Conservation (phyloP, 257 asterid species). For the Henckelia pumila region DNA sequence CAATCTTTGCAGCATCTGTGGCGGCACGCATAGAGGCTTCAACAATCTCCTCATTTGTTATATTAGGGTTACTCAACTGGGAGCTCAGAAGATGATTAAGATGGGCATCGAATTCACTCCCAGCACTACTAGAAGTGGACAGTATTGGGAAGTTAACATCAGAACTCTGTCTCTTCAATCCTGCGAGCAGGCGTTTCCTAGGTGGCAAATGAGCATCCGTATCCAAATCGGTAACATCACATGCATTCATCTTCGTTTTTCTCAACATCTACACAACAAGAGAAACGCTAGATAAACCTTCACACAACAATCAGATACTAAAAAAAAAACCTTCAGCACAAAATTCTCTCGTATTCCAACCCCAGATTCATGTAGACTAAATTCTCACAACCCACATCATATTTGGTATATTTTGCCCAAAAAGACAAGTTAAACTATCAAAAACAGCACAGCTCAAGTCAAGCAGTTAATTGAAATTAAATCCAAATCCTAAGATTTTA, state of each 20-base stretch:
- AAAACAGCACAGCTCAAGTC: constrained; percentile 21
- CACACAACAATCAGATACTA: constrained; percentile 32
- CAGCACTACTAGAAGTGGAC: constrained; percentile 32
- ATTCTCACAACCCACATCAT: constrained; percentile 29
- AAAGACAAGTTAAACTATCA: constrained; percentile 25
- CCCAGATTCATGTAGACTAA: constrained; percentile 15
- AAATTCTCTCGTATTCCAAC: constrained; percentile 21
- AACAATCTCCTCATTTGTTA: constrained; percentile 65
- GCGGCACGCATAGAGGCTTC: constrained; percentile 76
- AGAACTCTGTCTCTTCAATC: constrained; percentile 75
- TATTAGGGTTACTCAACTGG: constrained; percentile 45
- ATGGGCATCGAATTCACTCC: constrained; percentile 39
- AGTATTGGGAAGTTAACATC: constrained; percentile 58
- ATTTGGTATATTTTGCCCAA: constrained; percentile 24
- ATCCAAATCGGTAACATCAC: constrained; percentile 64
- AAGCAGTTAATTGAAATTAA: constrained; percentile 27
- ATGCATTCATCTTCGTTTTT: constrained; percentile 59
- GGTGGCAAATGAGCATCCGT: constrained; percentile 94
- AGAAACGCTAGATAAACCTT: constrained; percentile 33
- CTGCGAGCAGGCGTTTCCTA: constrained; percentile 89
- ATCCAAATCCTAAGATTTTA: constrained; percentile 17
- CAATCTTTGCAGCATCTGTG: constrained; percentile 59
- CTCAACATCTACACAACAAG: constrained; percentile 47
- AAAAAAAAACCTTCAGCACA: constrained; percentile 33
- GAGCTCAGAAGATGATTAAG: constrained; percentile 47